A percentile compares a stretch with the other conserved stretches of the same genome.
These are phyloP conservation scores for Lentinus tigrinus DNA, from an alignment of 768 basidiomycete genomes.

Conservation along the genomic window DNA sequence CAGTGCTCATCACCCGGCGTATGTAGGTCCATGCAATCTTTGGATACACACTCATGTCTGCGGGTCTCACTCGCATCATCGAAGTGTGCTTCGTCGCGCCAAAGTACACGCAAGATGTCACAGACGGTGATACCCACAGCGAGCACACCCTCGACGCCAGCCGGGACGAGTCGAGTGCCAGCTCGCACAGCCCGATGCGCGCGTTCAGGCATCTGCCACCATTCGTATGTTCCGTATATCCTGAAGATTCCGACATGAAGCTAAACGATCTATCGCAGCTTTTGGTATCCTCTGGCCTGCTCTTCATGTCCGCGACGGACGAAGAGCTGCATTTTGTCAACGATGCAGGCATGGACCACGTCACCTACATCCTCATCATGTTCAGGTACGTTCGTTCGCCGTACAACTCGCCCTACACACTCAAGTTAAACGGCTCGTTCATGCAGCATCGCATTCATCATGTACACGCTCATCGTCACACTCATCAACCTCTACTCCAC, in stretches of 20 bases:
- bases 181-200: conserved; percentile 38
- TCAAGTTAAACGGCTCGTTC: background rate
- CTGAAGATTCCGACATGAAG: too few relatives aligned
- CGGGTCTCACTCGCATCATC: conserved; percentile 74
- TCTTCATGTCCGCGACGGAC: conserved; percentile 94
- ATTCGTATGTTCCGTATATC: conserved; percentile 84
- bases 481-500: conserved; percentile 70
- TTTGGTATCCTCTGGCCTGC: conserved; percentile 67
- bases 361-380: conserved; percentile 85
- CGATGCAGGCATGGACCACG: conserved; percentile 81
- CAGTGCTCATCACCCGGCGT: background rate
- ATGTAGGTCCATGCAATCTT: conserved; percentile 77
- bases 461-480: conserved; percentile 72
- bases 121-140: conserved; percentile 53
- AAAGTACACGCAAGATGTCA: conserved; percentile 31
- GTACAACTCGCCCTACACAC: background rate
- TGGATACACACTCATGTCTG: conserved; percentile 83
- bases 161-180: conserved; percentile 28
- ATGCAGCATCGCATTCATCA: conserved; percentile 66
- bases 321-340: conserved; percentile 79
- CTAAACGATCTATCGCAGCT: too few relatives aligned
- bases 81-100: conserved; percentile 80
- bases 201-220: conserved; percentile 88
- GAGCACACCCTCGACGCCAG: conserved; percentile 61
- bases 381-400: conserved; percentile 53